phyloP scores from a whole-genome alignment of 1,139 yeast species.

The Saccharomyces hybrid region DNA sequence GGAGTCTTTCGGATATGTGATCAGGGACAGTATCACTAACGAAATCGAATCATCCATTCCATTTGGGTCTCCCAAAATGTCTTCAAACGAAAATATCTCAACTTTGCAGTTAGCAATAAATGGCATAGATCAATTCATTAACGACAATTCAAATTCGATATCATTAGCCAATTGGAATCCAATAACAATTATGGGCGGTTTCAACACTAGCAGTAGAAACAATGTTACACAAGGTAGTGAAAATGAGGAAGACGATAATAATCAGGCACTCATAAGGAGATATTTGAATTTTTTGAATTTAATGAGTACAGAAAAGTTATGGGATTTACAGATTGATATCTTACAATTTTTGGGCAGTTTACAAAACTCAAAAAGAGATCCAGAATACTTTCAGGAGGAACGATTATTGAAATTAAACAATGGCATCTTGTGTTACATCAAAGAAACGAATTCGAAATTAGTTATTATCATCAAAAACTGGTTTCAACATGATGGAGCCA shows the following conservation, averaged over 20 bases:
- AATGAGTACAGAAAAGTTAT: constrained; percentile 19
- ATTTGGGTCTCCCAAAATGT: background rate
- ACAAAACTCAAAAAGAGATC: constrained; percentile 12
- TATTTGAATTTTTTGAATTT: constrained; percentile 19
- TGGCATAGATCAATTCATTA: constrained; percentile 23
- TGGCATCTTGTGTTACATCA: constrained; percentile 28
- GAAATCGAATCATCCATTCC: constrained; percentile 22
- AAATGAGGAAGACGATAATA: background rate
- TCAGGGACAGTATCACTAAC: constrained; percentile 10
- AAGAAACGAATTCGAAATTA: constrained; percentile 13
- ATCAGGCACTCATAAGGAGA: background rate
- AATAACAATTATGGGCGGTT: constrained; percentile 1
- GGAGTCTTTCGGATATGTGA: constrained; percentile 16
- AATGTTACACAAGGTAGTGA: background rate
- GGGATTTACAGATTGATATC: constrained; percentile 23
- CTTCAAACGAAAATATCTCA: constrained; percentile 5
- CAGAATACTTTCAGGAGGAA: constrained; percentile 17
- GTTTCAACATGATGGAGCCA: constrained; percentile 17
- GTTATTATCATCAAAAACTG: constrained; percentile 26
- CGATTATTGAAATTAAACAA: constrained; percentile 26
- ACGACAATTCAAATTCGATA: constrained; percentile 5
- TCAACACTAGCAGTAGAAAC: background rate
- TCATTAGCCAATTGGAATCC: background rate
- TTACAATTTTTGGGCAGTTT: constrained; percentile 12
- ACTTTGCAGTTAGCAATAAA: constrained; percentile 23